Evolutionary conservation across 768 basidiomycete species (phyloP), one percentile per base, ranked within the genome.

Genomic region (Phanerochaete carnosa): DNA sequence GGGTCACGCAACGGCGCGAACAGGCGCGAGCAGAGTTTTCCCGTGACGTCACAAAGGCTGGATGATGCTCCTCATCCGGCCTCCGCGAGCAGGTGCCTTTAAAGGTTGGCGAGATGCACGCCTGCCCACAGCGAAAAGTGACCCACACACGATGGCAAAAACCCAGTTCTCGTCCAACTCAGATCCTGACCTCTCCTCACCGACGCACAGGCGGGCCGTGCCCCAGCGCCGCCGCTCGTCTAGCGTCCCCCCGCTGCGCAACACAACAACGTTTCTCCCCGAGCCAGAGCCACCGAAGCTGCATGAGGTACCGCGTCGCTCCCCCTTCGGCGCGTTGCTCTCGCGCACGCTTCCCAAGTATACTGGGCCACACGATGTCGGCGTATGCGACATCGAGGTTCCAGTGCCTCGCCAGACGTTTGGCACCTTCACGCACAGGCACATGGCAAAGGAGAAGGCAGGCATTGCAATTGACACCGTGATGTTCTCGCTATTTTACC

Each of bases 401-500:
- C 67, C 75, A 1, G 58, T 73, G 39, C 62, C 60, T n/a, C 33
- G 56, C 16, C 65, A 67, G 53, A 66, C 65, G 0, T 71, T 72
- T 60, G 67, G 71, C 29, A 62, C 64, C 8, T 71, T 73, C 62
- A 68, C 57, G 30, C 73, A 69, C 59, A 64, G 68, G 43, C 61
- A 52, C 7, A 66, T 69, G 60, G 59, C 64, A 0, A 45, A 67
- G 13, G 62, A 64, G 8, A 58, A 67, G 23, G 64, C 66, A 1
- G 72, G 72, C 8, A 65, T 76, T 30, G 61, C 65, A 2, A 66
- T 73, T 23, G 67, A 75, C 45, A 67, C 70, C 22, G 59, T 75
- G 49, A 57, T 69, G 57, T 74, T 75, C 49, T 68, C 70, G 2
- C 60, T 74, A 13, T 76, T 74, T 60, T 74, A 74, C 57, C 73